Conservation (phyloP, 208 protist species). For the Vickermania ingenoplastis region DNA sequence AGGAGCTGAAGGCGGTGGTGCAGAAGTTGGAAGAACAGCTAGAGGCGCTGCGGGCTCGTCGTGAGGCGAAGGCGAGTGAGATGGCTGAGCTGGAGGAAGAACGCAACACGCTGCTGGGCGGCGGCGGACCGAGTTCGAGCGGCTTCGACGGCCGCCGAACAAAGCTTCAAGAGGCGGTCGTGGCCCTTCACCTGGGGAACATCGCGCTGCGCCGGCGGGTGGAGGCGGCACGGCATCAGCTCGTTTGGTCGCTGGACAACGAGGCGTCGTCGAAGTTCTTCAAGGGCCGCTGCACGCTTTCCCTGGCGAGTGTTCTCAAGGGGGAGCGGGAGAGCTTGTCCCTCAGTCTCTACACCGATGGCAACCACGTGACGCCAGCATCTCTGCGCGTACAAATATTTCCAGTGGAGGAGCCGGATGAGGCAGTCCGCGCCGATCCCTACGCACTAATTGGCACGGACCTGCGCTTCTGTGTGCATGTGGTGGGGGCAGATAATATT, state of each 20-base stretch:
- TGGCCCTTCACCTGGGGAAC: slow-evolving; percentile 42
- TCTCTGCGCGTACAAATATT: slow-evolving; percentile 55
- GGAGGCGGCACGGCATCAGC: slow-evolving; percentile 23
- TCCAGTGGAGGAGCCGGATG: slow-evolving; percentile 14
- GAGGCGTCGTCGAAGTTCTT: slow-evolving; percentile 42
- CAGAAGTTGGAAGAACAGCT: slow-evolving; percentile 35
- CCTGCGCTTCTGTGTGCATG: slow-evolving; percentile 50
- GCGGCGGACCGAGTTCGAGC: not conserved
- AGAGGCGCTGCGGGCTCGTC: slow-evolving; percentile 16
- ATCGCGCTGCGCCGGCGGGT: slow-evolving; percentile 43
- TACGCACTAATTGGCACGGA: slow-evolving; percentile 28
- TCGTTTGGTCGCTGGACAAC: slow-evolving; percentile 40
- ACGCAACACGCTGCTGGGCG: slow-evolving; percentile 21
- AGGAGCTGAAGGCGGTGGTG: slow-evolving; percentile 49
- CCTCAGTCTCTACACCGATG: slow-evolving; percentile 33
- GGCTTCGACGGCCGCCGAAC: slow-evolving; percentile 8
- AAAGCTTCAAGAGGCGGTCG: slow-evolving; percentile 22
- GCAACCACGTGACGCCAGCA: slow-evolving; percentile 22
- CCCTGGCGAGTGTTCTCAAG: slow-evolving; percentile 31
- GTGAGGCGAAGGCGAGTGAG: slow-evolving; percentile 24
- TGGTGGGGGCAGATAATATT: slow-evolving; percentile 52
- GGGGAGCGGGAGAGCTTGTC: slow-evolving; percentile 27
- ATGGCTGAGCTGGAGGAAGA: slow-evolving; percentile 31
- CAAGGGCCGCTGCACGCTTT: slow-evolving; percentile 46
- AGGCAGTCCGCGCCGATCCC: slow-evolving; percentile 10